These are phyloP conservation scores for Prosopis cineraria DNA, from an alignment of 306 rosid species.

Conservation along the genomic window DNA sequence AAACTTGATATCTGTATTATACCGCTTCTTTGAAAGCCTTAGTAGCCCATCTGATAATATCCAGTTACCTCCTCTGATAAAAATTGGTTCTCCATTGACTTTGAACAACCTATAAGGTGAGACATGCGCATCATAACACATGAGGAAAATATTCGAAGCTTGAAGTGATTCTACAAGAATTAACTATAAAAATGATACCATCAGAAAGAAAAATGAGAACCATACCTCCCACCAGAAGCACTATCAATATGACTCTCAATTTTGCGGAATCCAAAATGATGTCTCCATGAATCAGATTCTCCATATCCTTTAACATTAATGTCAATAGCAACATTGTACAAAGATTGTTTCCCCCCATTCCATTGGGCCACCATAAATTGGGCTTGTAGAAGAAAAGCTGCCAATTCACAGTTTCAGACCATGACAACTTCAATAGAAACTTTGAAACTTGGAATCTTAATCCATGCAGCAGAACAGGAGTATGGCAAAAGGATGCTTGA, in stretches of 20 bases:
- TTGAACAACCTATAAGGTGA: slow-evolving; percentile 71
- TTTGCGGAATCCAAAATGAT: slow-evolving; percentile 88
- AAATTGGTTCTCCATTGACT: slow-evolving; percentile 89
- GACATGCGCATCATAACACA: slow-evolving; percentile 22
- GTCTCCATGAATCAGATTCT: slow-evolving; percentile 88
- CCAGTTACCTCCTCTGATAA: slow-evolving; percentile 96
- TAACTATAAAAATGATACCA: neutral
- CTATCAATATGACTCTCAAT: slow-evolving; percentile 81
- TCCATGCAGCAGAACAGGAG: slow-evolving; percentile 20
- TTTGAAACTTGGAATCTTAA: slow-evolving; percentile 22
- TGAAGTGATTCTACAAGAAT: slow-evolving; percentile 1
- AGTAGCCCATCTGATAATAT: slow-evolving; percentile 95
- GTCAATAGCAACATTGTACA: slow-evolving; percentile 68
- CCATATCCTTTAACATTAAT: slow-evolving; percentile 79
- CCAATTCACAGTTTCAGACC: slow-evolving; percentile 33
- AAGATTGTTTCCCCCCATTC: slow-evolving; percentile 94
- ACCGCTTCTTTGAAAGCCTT: slow-evolving; percentile 84
- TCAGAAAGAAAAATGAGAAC: neutral
- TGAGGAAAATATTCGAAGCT: slow-evolving; percentile 18
- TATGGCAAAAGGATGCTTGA: slow-evolving; percentile 30
- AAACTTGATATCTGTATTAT: slow-evolving; percentile 81
- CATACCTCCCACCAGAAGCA: slow-evolving; percentile 88
- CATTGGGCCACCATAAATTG: slow-evolving; percentile 98
- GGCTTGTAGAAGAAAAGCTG: slow-evolving; percentile 95
- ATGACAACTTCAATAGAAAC: slow-evolving; percentile 36